phyloP scores from a whole-genome alignment of 2,329 filamentous ascomycete genomes.

The Scytalidium lignicola region DNA sequence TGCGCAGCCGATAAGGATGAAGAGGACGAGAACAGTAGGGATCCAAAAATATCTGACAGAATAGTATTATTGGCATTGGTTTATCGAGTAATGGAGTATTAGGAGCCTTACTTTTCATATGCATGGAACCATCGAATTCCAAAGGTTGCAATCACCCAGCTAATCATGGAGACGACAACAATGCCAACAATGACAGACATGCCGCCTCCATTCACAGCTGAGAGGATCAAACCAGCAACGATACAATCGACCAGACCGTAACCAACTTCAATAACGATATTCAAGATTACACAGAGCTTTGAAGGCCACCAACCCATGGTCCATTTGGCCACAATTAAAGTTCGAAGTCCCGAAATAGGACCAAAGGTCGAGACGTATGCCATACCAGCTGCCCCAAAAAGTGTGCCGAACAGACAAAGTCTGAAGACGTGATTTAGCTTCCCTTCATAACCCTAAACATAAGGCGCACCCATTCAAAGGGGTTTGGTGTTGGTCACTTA shows the following conservation, averaged over 20 bases:
- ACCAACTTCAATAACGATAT: slow-evolving; percentile 36
- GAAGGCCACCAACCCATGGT: too few relatives aligned
- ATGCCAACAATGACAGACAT: slow-evolving; percentile 55
- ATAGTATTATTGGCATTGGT: too few relatives aligned
- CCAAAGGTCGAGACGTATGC: slow-evolving; percentile 1
- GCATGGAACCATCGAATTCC: slow-evolving; percentile 51
- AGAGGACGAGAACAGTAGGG: slow-evolving; percentile 11
- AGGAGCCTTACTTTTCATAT: slow-evolving; percentile 55
- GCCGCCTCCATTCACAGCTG: slow-evolving; percentile 42
- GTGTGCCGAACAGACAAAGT: slow-evolving; percentile 39
- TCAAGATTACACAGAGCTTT: slow-evolving; percentile 23
- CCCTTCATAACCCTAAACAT: too few relatives aligned
- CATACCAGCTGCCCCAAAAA: neutral
- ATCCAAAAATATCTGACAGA: slow-evolving; percentile 14
- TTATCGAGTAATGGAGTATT: too few relatives aligned
- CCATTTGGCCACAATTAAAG: too few relatives aligned
- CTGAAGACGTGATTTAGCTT: too few relatives aligned
- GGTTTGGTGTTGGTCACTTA: too few relatives aligned
- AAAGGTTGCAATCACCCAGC: slow-evolving; percentile 53
- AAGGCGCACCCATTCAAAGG: too few relatives aligned
- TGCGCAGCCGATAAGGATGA: too few relatives aligned
- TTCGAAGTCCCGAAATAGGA: neutral
- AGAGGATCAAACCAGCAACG: slow-evolving; percentile 53
- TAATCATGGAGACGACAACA: slow-evolving; percentile 51
- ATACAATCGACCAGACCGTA: slow-evolving; percentile 58